A percentile compares a stretch with the other conserved stretches of the same genome.
phyloP scores from a whole-genome alignment of 768 basidiomycete species.

The Trichaptum fuscoviolaceum region DNA sequence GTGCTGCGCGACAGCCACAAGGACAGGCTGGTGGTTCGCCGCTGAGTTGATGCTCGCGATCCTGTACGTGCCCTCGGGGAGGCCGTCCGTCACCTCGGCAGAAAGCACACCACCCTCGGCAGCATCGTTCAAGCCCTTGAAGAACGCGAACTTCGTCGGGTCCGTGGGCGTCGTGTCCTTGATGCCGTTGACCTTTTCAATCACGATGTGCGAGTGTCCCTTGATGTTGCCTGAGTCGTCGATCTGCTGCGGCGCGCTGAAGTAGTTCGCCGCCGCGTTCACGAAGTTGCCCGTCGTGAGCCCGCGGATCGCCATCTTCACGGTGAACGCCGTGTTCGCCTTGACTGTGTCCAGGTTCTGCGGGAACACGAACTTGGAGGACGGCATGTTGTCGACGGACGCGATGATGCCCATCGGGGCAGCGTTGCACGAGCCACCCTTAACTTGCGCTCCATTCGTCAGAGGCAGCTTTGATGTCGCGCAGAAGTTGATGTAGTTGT shows the following conservation, averaged over 20 bases:
- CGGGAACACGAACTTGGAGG: slow-evolving; percentile 47
- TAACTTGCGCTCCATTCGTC: slow-evolving; percentile 56
- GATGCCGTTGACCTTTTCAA: slow-evolving; percentile 46
- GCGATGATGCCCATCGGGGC: slow-evolving; percentile 58
- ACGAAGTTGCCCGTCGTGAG: slow-evolving; percentile 53
- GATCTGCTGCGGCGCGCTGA: slow-evolving; percentile 47
- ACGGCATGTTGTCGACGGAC: slow-evolving; percentile 44
- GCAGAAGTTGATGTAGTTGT: slow-evolving; percentile 76
- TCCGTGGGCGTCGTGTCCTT: slow-evolving; percentile 44
- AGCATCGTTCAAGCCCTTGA: slow-evolving; percentile 46
- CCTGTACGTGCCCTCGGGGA: slow-evolving; percentile 48
- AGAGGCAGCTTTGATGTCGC: slow-evolving; percentile 43
- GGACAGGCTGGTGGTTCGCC: slow-evolving; percentile 40
- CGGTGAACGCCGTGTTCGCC: slow-evolving; percentile 46
- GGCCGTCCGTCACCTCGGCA: slow-evolving; percentile 45
- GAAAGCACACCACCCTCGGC: slow-evolving; percentile 41
- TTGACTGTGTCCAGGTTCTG: slow-evolving; percentile 31
- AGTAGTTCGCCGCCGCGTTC: slow-evolving; percentile 47
- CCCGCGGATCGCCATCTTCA: slow-evolving; percentile 41
- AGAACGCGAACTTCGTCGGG: slow-evolving; percentile 51
- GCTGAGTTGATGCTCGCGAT: slow-evolving; percentile 39
- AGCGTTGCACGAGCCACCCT: slow-evolving; percentile 52
- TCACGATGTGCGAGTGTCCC: slow-evolving; percentile 61
- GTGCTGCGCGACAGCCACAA: slow-evolving; percentile 33
- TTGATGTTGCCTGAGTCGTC: slow-evolving; percentile 43